Evolutionary conservation across 2,329 filamentous ascomycete genomes (phyloP).

Genomic region (Neofusicoccum umdonicola): DNA sequence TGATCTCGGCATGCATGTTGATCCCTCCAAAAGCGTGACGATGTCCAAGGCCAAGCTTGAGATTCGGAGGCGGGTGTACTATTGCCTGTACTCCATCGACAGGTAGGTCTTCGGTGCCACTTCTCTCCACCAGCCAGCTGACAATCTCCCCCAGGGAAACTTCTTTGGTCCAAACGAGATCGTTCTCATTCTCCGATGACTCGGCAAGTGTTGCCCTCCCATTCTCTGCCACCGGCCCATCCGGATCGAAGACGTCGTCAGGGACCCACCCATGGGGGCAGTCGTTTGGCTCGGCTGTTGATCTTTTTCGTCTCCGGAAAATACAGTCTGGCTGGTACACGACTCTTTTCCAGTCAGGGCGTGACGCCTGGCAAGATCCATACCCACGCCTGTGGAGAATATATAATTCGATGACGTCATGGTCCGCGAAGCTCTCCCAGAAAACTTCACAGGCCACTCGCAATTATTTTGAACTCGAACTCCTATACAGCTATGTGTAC

Average conservation of each 20-base stretch:
- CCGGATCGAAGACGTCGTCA: conserved; percentile 44
- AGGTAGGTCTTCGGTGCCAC: conserved; percentile 51
- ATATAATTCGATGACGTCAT: conserved; percentile 73
- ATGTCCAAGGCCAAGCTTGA: conserved; percentile 70
- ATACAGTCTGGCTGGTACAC: conserved; percentile 90
- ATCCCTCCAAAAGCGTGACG: conserved; percentile 69
- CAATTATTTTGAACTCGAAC: conserved; percentile 79
- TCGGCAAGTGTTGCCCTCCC: conserved; percentile 80
- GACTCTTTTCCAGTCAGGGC: conserved; percentile 76
- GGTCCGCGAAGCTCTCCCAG: conserved; percentile 73
- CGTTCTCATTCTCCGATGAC: conserved; percentile 92
- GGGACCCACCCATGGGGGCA: conserved; percentile 54
- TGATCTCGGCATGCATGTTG: conserved; percentile 90
- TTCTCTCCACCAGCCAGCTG: not conserved
- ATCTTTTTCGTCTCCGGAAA: conserved; percentile 79
- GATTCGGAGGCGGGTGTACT: conserved; percentile 78
- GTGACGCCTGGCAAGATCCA: conserved; percentile 65
- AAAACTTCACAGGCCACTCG: conserved; percentile 64
- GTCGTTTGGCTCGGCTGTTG: conserved; percentile 67
- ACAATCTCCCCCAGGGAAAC: conserved; percentile 62
- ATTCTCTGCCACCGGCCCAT: conserved; percentile 40
- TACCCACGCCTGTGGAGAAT: conserved; percentile 72
- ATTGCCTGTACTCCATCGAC: conserved; percentile 87
- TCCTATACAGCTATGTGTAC: conserved; percentile 88
- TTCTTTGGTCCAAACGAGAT: conserved; percentile 80